Conservation (phyloP, 352 stramenopile species). For the Blastocystis sp. region DNA sequence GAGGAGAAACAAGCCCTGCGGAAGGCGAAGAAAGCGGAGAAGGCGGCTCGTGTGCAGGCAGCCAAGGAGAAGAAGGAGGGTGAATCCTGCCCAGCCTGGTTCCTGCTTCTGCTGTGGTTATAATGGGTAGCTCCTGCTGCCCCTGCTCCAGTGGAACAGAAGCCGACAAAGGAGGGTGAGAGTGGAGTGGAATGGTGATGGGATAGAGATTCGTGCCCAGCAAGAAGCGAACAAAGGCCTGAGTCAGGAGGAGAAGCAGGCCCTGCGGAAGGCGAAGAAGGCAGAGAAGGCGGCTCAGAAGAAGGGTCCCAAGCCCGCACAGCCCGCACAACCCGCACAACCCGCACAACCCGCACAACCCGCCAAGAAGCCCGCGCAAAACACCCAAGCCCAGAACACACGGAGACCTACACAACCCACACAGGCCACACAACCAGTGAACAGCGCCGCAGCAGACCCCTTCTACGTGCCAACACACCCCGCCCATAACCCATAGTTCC, state of each 20-base stretch:
- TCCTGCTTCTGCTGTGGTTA: background rate
- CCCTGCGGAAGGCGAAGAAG: constrained; percentile 42
- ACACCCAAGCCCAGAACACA: too few species aligned
- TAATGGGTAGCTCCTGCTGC: background rate
- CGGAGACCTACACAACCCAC: background rate
- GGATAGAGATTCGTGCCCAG: constrained; percentile 38
- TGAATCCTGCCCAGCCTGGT: background rate
- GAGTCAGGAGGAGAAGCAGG: constrained; percentile 60
- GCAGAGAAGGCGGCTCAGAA: constrained; percentile 28
- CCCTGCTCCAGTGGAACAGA: background rate
- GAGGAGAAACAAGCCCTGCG: constrained; percentile 52
- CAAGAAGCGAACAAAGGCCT: constrained; percentile 58
- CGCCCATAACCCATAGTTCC: background rate
- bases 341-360: background rate
- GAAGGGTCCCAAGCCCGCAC: background rate
- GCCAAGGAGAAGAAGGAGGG: constrained; percentile 24
- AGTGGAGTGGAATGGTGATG: background rate
- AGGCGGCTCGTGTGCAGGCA: background rate
- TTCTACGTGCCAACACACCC: background rate
- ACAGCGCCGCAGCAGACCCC: background rate
- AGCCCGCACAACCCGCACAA: background rate
- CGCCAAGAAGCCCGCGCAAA: background rate
- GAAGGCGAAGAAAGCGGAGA: constrained; percentile 47
- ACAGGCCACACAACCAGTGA: background rate
- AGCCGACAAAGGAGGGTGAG: background rate